Percentiles rank a stretch among this genome's conserved stretches.
Evolutionary conservation across 2,329 filamentous ascomycete genomes (phyloP).

Genomic region (Aureobasidium sp.): DNA sequence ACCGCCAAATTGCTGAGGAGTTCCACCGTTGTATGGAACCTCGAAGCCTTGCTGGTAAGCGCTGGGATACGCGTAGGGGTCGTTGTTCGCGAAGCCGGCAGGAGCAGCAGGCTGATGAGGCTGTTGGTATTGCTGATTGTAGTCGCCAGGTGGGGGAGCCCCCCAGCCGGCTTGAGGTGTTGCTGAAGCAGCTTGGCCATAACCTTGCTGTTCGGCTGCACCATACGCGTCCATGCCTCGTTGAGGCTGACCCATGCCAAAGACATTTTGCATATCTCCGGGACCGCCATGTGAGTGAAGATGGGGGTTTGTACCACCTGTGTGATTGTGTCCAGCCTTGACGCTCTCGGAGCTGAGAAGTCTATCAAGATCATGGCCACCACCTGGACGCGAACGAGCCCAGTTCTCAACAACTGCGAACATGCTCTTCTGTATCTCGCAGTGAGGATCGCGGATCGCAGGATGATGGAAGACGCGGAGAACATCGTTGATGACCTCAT

Average conservation of each 20-base stretch:
- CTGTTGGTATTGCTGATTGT: constrained; percentile 6
- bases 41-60: constrained; percentile 29
- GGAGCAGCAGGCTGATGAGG: constrained; percentile 16
- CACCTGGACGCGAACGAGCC: constrained; percentile 61
- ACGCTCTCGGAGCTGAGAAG: constrained; percentile 80
- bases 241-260: not conserved
- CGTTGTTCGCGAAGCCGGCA: constrained; percentile 22
- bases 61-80: constrained; percentile 23
- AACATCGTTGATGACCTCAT: constrained; percentile 77
- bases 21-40: constrained; percentile 18
- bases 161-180: not conserved
- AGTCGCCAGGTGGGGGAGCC: not conserved
- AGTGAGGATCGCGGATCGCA: constrained; percentile 62
- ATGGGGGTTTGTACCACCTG: constrained; percentile 10
- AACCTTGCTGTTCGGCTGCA: not conserved
- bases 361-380: constrained; percentile 58
- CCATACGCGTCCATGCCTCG: not conserved
- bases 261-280: not conserved
- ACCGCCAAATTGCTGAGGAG: not conserved
- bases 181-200: not conserved
- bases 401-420: constrained; percentile 77
- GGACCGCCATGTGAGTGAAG: constrained; percentile 5
- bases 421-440: constrained; percentile 83
- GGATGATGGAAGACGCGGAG: constrained; percentile 86
- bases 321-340: constrained; percentile 71